phyloP scores from a whole-genome alignment of 2,329 filamentous ascomycete genomes.

The Colletotrichum gigasporum region DNA sequence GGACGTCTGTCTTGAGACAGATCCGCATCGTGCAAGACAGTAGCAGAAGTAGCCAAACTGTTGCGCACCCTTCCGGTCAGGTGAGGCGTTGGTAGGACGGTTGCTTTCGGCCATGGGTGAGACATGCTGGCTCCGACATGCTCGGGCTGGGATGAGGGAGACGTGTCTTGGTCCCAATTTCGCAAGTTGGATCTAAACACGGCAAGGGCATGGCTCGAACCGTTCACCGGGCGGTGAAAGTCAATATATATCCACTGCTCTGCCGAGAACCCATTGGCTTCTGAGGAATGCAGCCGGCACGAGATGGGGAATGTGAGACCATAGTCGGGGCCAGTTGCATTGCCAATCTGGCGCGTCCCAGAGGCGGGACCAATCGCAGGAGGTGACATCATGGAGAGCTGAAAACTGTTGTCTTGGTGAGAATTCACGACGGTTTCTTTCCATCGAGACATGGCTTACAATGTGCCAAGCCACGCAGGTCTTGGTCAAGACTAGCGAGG shows the following conservation, averaged over 20 bases:
- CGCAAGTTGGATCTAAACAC: neutral
- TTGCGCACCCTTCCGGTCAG: neutral
- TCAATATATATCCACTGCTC: no score
- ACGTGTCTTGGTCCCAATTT: neutral
- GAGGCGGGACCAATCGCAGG: neutral
- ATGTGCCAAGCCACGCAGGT: neutral
- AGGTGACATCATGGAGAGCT: neutral
- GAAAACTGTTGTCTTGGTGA: slow-evolving; percentile 1
- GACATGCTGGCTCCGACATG: neutral
- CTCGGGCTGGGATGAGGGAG: neutral
- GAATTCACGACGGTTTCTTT: neutral
- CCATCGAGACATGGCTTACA: neutral
- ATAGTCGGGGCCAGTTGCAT: neutral
- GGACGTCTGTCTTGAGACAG: neutral
- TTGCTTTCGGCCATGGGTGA: neutral
- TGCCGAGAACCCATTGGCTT: no score
- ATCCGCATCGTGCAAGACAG: neutral
- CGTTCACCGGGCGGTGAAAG: no score
- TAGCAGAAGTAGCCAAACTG: neutral
- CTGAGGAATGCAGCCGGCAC: neutral
- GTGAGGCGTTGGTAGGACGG: neutral
- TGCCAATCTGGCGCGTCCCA: neutral
- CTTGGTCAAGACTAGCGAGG: no score
- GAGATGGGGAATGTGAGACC: neutral
- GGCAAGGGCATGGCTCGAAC: neutral